Evolutionary conservation across 495 filamentous ascomycete species (phyloP).

Genomic region (Neurospora sublineolata): DNA sequence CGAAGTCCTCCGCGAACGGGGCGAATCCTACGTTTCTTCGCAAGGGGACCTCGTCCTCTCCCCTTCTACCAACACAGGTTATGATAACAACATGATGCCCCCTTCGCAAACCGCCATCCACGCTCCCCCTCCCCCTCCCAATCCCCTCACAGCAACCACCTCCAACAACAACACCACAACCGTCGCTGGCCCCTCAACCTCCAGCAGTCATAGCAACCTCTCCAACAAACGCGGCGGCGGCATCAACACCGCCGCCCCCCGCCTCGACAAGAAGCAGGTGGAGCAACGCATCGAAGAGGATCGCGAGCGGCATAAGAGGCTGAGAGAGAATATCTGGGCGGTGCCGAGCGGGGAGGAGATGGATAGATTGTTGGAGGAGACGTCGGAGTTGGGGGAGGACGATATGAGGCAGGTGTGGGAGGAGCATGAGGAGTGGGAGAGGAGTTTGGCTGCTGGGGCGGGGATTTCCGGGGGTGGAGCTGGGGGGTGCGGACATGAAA

Average conservation of each 20-base stretch:
- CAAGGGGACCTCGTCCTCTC: slow-evolving; percentile 28
- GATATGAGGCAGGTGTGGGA: slow-evolving; percentile 63
- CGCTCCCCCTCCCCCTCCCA: slow-evolving; percentile 7
- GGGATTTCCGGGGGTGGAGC: slow-evolving; percentile 4
- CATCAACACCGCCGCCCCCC: slow-evolving; percentile 17
- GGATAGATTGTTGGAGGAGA: slow-evolving; percentile 58
- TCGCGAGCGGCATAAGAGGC: slow-evolving; percentile 82
- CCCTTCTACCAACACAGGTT: slow-evolving; percentile 7
- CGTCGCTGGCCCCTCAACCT: too few species aligned
- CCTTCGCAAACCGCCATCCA: slow-evolving; percentile 13
- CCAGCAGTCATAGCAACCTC: not conserved
- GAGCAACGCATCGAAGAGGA: slow-evolving; percentile 97
- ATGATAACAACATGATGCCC: slow-evolving; percentile 15
- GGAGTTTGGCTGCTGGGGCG: slow-evolving; percentile 1
- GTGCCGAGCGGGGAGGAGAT: slow-evolving; percentile 55
- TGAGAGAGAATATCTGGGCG: slow-evolving; percentile 83
- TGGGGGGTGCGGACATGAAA: not conserved
- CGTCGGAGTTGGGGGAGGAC: slow-evolving; percentile 72
- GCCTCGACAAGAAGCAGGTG: slow-evolving; percentile 71
- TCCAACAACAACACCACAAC: slow-evolving; percentile 1
- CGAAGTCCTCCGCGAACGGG: slow-evolving; percentile 64
- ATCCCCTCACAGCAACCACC: not conserved
- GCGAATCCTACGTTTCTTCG: slow-evolving; percentile 29
- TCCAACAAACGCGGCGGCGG: not conserved
- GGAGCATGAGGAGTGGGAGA: slow-evolving; percentile 50